Conservation (phyloP, 2,329 filamentous ascomycete species). For the Scortechinia acanthostroma region DNA sequence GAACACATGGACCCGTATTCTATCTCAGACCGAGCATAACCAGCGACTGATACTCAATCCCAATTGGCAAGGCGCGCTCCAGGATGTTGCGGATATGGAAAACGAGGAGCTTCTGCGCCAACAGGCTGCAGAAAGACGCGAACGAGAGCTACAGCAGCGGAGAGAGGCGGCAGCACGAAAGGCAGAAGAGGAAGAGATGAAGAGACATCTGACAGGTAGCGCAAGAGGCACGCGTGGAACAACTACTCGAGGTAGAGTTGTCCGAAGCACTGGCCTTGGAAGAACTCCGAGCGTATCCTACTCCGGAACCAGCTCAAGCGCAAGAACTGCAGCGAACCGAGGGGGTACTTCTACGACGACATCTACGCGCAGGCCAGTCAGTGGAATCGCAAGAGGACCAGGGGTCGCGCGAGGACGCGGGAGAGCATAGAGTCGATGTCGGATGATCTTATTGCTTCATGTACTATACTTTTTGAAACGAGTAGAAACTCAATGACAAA, state of each 20-base stretch:
- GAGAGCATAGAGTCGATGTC: too few species aligned
- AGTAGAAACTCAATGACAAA: slow-evolving; percentile 1
- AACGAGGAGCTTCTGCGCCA: slow-evolving; percentile 68
- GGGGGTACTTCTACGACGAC: not conserved
- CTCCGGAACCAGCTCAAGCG: not conserved
- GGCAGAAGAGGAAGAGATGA: slow-evolving; percentile 49
- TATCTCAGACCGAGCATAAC: slow-evolving; percentile 96
- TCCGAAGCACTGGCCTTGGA: not conserved
- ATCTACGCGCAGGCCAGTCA: not conserved
- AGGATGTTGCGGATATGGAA: slow-evolving; percentile 81
- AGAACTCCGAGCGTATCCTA: not conserved
- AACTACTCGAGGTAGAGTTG: not conserved
- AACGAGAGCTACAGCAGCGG: slow-evolving; percentile 71
- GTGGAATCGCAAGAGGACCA: not conserved
- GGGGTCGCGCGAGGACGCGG: not conserved
- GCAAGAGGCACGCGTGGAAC: slow-evolving; percentile 1
- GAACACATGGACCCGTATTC: slow-evolving; percentile 90
- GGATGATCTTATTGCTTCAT: not conserved
- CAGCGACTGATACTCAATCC: slow-evolving; percentile 85
- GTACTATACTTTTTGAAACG: slow-evolving; percentile 1
- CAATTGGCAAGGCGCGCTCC: slow-evolving; percentile 79
- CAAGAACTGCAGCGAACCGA: not conserved
- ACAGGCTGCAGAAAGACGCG: slow-evolving; percentile 70
- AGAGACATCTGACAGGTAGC: slow-evolving; percentile 9
- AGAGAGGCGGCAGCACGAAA: slow-evolving; percentile 63